These are phyloP conservation scores for Mycena maculata DNA, from an alignment of 768 basidiomycete genomes.

Conservation along the genomic window DNA sequence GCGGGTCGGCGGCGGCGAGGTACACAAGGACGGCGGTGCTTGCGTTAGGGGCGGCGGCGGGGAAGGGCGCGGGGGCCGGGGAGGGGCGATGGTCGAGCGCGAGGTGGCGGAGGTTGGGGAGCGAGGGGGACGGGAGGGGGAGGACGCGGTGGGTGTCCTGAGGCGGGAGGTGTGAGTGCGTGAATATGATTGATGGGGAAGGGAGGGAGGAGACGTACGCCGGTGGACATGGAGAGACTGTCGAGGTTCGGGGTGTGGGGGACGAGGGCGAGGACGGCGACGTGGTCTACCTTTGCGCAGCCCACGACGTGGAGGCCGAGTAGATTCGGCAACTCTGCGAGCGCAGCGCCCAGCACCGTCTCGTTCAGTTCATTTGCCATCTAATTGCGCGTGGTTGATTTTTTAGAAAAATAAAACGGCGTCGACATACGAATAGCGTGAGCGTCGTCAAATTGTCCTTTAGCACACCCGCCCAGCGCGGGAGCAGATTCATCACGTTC, in stretches of 20 bases:
- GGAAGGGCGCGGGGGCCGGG: conserved; percentile 32
- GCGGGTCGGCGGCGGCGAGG: conserved; percentile 43
- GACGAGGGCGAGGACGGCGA: conserved; percentile 57
- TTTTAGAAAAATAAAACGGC: not conserved
- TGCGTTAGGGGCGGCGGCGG: conserved; percentile 28
- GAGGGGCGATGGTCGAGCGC: conserved; percentile 60
- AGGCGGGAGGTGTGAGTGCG: conserved; percentile 9
- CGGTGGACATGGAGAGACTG: conserved; percentile 70
- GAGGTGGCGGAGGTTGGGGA: conserved; percentile 60
- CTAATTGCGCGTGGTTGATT: conserved; percentile 47
- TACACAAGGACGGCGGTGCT: conserved; percentile 46
- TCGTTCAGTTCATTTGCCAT: conserved; percentile 67
- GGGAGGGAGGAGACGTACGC: conserved; percentile 52
- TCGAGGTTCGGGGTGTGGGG: conserved; percentile 65
- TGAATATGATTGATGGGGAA: not conserved
- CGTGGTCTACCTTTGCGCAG: conserved; percentile 69
- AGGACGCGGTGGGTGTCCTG: conserved; percentile 52
- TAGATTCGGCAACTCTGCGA: conserved; percentile 64
- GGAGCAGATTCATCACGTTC: conserved; percentile 69
- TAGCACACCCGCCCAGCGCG: conserved; percentile 63
- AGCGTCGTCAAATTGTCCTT: conserved; percentile 61
- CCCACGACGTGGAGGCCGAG: conserved; percentile 69
- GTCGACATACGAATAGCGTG: conserved; percentile 66
- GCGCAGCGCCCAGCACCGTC: conserved; percentile 57
- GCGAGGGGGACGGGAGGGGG: conserved; percentile 44